A percentile compares a stretch with the other conserved stretches of the same genome.
Conservation (phyloP, 2,329 filamentous ascomycete species). For the Cercospora beticola region DNA sequence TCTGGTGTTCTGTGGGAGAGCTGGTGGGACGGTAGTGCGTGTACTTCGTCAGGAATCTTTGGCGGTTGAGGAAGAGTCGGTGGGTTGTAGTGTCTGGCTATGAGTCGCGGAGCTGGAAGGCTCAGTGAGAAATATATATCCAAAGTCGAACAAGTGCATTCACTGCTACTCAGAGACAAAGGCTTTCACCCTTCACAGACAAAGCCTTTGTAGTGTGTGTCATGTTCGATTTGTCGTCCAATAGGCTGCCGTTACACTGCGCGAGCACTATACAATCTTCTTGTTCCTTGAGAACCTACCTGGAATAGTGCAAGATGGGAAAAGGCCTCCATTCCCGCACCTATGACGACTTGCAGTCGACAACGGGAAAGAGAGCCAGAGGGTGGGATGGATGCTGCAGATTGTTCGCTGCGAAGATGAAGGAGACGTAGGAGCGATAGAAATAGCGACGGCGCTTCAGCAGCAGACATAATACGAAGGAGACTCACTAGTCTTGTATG, state of each 20-base stretch:
- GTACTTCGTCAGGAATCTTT: neutral
- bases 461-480: neutral
- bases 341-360: slow-evolving; percentile 4
- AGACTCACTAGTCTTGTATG: neutral
- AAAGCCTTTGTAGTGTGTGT: neutral
- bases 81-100: neutral
- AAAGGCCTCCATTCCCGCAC: too few species aligned
- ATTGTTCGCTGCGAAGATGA: slow-evolving; percentile 11
- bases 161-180: neutral
- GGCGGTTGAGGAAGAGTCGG: neutral
- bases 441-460: neutral
- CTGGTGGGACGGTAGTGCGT: neutral
- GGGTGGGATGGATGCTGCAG: slow-evolving; percentile 10
- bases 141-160: neutral
- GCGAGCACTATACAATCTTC: slow-evolving; percentile 35
- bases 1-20: neutral
- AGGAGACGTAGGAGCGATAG: slow-evolving; percentile 8
- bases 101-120: neutral
- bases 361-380: slow-evolving; percentile 4
- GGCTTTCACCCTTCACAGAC: neutral
- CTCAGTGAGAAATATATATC: neutral
- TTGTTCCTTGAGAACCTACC: neutral
- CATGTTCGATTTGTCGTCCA: neutral
- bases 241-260: neutral
- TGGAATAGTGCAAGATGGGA: too few species aligned